Evolutionary conservation across 2,329 filamentous ascomycete species (phyloP).

Genomic region (Trichophyton verrucosum): DNA sequence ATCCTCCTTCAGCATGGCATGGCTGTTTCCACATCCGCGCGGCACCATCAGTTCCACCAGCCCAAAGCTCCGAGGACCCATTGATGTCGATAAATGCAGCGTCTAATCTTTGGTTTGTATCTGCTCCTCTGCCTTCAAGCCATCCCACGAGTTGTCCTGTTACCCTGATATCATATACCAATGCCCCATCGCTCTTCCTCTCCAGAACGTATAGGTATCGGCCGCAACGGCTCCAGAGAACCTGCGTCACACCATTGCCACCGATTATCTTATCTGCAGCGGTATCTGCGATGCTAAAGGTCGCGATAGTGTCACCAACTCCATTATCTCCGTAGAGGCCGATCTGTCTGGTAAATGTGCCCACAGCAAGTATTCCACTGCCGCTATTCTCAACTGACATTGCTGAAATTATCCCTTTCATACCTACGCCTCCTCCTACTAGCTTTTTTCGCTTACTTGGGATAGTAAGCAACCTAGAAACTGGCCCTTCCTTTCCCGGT

Average conservation of each 20-base stretch:
- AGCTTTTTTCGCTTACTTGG: slow-evolving; percentile 37
- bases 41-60: slow-evolving; percentile 45
- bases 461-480: slow-evolving; percentile 35
- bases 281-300: slow-evolving; percentile 37
- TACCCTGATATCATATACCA: slow-evolving; percentile 49
- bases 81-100: slow-evolving; percentile 37
- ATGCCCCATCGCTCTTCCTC: slow-evolving; percentile 42
- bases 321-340: slow-evolving; percentile 44
- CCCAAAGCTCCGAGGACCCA: slow-evolving; percentile 44
- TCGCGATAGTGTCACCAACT: slow-evolving; percentile 38
- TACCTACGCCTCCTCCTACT: slow-evolving; percentile 36
- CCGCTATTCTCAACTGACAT: slow-evolving; percentile 34
- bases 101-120: slow-evolving; percentile 45
- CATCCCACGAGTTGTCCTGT: slow-evolving; percentile 40
- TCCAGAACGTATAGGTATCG: slow-evolving; percentile 48
- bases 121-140: slow-evolving; percentile 34
- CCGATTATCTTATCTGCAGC: slow-evolving; percentile 28
- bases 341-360: slow-evolving; percentile 44
- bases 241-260: slow-evolving; percentile 43
- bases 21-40: slow-evolving; percentile 41
- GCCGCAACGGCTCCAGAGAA: slow-evolving; percentile 47
- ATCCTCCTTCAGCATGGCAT: slow-evolving; percentile 28
- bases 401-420: slow-evolving; percentile 45
- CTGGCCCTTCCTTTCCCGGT: slow-evolving; percentile 35
- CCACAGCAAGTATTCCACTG: slow-evolving; percentile 43